Evolutionary conservation across 306 rosid species (phyloP), one percentile per base, ranked within the genome.

Genomic region (Dryas drummondii): DNA sequence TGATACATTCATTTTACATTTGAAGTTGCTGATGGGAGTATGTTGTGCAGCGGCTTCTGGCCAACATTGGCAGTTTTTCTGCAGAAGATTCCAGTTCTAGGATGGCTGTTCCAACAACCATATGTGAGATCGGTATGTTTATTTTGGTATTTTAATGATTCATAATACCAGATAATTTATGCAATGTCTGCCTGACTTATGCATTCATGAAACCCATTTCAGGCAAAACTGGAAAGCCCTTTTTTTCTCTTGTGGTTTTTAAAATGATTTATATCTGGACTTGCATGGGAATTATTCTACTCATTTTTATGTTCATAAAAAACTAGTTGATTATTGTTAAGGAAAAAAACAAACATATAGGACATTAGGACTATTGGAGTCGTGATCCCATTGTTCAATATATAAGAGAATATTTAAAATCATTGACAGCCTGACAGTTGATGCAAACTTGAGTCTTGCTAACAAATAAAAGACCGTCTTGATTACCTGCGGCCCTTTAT

Each of bases 61-160:
- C 99, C 99, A 65, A 96, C 99, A n/a, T 71, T 96, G 70, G 85
- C 97, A 61, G 96, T 96, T 61, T 96, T 96, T 86, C 5, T 92
- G 72, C 99, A 90, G 93, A 96, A 84, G 93, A 85, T 92, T 79
- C 99, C 98, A 27, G 71, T 92, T 78, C 93, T 96, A 54, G 99
- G 99, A 71, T 96, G 98, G 98, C 59, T 96, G 77, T 22, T 92
- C 78, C 97, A 96, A 86, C 97, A 89, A 62, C 99, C 98, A 66
- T 92, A 72, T 78, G 32, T 92, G 66, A 87, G 92, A 90, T 84
- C 96, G 83, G 97, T 93, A 90, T 76, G 94, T 84, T 71, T 73
- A 65, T 26, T 22, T 32, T 58, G 57, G 72, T 62, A 5, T 27
- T 47, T 57, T 13, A 54, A 17, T 26, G 10, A 7, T 22, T 68